Base-by-base conservation (phyloP, 139 green algal species). In the Raphidocelis subcapitata region DNA sequence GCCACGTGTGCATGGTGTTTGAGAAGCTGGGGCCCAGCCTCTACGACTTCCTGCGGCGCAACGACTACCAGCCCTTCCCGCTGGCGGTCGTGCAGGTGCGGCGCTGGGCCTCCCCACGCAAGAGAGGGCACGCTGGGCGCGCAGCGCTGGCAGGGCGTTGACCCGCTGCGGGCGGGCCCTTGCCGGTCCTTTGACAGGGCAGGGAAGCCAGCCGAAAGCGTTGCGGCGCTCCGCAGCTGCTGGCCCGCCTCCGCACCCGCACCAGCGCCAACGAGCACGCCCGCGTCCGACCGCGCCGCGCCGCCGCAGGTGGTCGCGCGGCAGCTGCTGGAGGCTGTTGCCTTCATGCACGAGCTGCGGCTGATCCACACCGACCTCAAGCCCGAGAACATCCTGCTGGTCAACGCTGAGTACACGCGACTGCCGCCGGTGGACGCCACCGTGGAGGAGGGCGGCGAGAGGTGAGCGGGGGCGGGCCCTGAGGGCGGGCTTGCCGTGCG, bases 1-100 rank as follows among this genome's bases (percentile, higher is more conserved):
- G 92, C 0, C 96, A 99, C 75, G 89, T 99, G 2, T 99, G 95
- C 87, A 98, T 99, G 92, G 96, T 98, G 60, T 99, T 99, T 84
- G 92, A 98, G 79, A 91, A 89, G 76, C 85, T 99, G 69, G 96
- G 96, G 0, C 89, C 89, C 47, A 95, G 83, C 73, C 79, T 99
- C 56, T 99, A 95, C 75, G 96, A 99, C 79, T 97, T 97, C 69
- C 81, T 99, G 76, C 81, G 92, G 0, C 87, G 86, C 61, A 99
- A 98, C 83, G 79, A 81, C 49, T 99, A 99, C 85, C 72, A 85
- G 65, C 90, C 94, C 2, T 97, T 99, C 69, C 82, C 87, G 0
- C 67, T 97, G 54, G 75, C 89, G 57, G 61, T 97, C 33, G 95
- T 98, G 73, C 87, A 92, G 71, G 77, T 83, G 67, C 33, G 72